phyloP scores from a whole-genome alignment of 768 basidiomycete genomes.

The Serendipita sp. region DNA sequence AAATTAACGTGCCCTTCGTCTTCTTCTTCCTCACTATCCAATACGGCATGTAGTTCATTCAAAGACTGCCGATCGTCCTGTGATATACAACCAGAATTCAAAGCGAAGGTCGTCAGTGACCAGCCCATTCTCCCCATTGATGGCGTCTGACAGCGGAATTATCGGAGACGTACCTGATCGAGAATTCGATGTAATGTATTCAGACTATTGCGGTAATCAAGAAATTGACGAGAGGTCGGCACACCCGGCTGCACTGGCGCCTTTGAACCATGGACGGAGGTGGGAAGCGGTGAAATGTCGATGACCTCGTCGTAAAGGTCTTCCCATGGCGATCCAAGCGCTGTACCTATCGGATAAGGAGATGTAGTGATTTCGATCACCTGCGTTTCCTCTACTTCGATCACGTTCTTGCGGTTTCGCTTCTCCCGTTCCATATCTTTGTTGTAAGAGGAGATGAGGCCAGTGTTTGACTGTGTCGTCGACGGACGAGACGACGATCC shows the following conservation, averaged over 20 bases:
- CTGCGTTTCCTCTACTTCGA: background rate
- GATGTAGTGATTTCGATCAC: background rate
- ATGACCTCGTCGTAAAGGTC: background rate
- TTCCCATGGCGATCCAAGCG: background rate
- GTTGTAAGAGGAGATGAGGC: background rate
- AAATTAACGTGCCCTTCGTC: background rate
- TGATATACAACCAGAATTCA: too few relatives aligned
- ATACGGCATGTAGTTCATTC: conserved; percentile 4
- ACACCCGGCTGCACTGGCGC: background rate
- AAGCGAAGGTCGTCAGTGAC: too few relatives aligned
- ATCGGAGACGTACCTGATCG: background rate
- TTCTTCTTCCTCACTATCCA: background rate
- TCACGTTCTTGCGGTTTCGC: background rate
- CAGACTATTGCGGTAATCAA: conserved; percentile 2
- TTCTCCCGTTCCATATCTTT: background rate
- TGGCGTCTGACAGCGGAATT: background rate
- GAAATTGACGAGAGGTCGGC: conserved; percentile 1
- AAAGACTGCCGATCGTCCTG: conserved; percentile 4
- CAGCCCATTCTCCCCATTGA: background rate
- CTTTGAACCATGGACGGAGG: background rate
- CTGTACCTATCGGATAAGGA: background rate
- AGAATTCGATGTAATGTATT: conserved; percentile 1
- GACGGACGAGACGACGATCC: background rate
- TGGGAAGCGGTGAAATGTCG: background rate
- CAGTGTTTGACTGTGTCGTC: background rate